These are phyloP conservation scores for Colletotrichum cuscutae DNA, from an alignment of 2,329 filamentous ascomycete species.

Conservation along the genomic window DNA sequence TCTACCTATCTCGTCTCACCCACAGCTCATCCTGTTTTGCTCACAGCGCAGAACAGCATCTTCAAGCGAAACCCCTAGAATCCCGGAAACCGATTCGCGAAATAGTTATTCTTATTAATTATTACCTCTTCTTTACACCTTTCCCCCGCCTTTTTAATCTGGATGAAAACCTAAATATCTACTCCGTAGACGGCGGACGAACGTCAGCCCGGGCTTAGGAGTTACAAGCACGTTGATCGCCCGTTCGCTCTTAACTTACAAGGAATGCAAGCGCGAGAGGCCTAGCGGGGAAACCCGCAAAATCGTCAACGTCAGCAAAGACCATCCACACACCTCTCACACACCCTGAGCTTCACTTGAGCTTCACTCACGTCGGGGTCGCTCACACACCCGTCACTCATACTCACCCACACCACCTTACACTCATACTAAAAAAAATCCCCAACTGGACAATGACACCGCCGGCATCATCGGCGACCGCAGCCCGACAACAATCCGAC, in stretches of 20 bases:
- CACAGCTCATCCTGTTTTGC: not conserved
- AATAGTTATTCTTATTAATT: not conserved
- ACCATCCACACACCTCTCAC: not conserved
- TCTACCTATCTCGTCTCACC: not conserved
- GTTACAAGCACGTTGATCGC: not conserved
- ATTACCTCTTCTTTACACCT: not conserved
- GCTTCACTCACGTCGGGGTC: not conserved
- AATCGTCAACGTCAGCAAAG: slow-evolving; percentile 21
- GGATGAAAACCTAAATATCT: not conserved
- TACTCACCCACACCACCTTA: too few relatives aligned
- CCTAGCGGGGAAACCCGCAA: slow-evolving; percentile 9
- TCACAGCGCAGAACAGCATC: not conserved
- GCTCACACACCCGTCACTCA: not conserved
- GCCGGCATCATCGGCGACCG: slow-evolving; percentile 8
- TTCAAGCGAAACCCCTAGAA: not conserved
- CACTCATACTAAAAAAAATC: not conserved
- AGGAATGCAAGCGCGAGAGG: not conserved
- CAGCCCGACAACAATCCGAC: slow-evolving; percentile 8
- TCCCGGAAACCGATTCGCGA: too few relatives aligned
- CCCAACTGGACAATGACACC: slow-evolving; percentile 14
- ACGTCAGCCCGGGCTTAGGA: slow-evolving; percentile 1
- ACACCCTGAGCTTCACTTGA: not conserved
- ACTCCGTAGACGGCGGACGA: not conserved
- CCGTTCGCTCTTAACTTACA: not conserved
- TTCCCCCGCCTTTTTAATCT: not conserved